phyloP scores from a whole-genome alignment of 345 rosid species.

The Kandelia obovata region DNA sequence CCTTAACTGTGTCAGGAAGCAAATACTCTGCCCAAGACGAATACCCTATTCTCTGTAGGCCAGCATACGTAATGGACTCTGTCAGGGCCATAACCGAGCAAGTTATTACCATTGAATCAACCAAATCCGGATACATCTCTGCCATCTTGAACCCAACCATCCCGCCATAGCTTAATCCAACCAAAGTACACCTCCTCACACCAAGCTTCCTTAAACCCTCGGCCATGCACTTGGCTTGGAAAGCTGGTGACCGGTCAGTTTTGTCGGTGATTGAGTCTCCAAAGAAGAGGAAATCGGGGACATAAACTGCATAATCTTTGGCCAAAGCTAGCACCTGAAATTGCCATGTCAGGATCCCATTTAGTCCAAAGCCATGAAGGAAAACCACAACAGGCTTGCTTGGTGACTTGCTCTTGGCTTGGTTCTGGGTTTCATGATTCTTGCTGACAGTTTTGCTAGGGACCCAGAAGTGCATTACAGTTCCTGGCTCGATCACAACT shows the following conservation, averaged over 20 bases:
- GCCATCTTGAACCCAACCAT: conserved; percentile 48
- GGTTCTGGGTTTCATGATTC: background rate
- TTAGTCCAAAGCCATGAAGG: conserved; percentile 35
- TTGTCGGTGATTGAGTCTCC: conserved; percentile 38
- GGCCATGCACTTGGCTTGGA: conserved; percentile 44
- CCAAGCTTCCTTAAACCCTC: conserved; percentile 36
- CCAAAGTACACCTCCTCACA: conserved; percentile 36
- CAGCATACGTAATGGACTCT: conserved; percentile 23
- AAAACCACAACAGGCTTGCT: conserved; percentile 30
- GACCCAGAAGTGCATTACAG: conserved; percentile 40
- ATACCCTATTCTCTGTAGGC: conserved; percentile 23
- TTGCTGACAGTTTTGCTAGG: conserved; percentile 14
- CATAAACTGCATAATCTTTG: conserved; percentile 34
- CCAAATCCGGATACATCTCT: conserved; percentile 35
- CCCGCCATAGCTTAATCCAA: conserved; percentile 46
- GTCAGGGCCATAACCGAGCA: conserved; percentile 35
- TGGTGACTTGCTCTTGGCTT: background rate
- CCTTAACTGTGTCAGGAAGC: conserved; percentile 32
- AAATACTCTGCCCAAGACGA: conserved; percentile 28
- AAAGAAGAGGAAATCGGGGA: conserved; percentile 49
- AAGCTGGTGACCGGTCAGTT: conserved; percentile 25
- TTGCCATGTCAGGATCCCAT: conserved; percentile 44
- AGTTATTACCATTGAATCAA: conserved; percentile 34
- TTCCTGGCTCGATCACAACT: conserved; percentile 36
- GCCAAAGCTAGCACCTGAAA: conserved; percentile 36